Conservation (phyloP, 1,284 basidiomycete genomes). For the Heterobasidion irregulare region DNA sequence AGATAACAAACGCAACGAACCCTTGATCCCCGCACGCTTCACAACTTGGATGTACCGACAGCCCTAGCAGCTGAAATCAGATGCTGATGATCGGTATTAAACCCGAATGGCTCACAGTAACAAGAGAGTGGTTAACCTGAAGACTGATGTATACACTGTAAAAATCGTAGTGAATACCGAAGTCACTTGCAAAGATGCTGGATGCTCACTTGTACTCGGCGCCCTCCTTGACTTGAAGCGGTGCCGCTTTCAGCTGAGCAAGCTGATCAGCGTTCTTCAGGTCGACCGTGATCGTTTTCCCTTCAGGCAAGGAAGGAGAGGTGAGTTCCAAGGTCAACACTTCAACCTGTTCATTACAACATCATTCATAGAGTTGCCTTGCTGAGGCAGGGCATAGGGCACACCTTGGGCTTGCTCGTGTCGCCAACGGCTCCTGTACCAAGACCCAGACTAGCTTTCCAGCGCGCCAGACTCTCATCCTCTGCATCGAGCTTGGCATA, state of each 20-base stretch:
- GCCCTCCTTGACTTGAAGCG: conserved; percentile 77
- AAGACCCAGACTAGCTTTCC: conserved; percentile 88
- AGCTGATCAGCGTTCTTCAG: conserved; percentile 37
- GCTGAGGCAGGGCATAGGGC: conserved; percentile 5
- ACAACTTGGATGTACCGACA: conserved; percentile 82
- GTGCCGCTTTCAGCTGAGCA: conserved; percentile 55
- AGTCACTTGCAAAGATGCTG: conserved; percentile 1
- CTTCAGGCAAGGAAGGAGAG: conserved; percentile 58
- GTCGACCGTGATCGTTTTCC: conserved; percentile 53
- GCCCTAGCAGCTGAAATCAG: conserved; percentile 35
- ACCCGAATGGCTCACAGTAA: conserved; percentile 46
- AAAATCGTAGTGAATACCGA: conserved; percentile 6
- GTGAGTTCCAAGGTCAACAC: conserved; percentile 62
- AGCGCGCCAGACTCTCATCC: conserved; percentile 80
- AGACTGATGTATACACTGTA: conserved; percentile 70
- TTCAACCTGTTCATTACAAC: conserved; percentile 42
- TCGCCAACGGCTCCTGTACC: conserved; percentile 36
- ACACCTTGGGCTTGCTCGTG: conserved; percentile 54
- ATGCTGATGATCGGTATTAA: conserved; percentile 4
- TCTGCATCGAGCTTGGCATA: conserved; percentile 74
- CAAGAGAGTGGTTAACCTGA: conserved; percentile 78
- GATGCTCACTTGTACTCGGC: conserved; percentile 66
- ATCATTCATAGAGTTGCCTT: not conserved
- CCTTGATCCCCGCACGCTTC: conserved; percentile 65
- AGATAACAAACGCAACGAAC: conserved; percentile 25